A percentile compares a stretch with the other conserved stretches of the same genome.
These are phyloP conservation scores for Cyclanthera cordifolia DNA, from an alignment of 306 rosid genomes.

Conservation along the genomic window DNA sequence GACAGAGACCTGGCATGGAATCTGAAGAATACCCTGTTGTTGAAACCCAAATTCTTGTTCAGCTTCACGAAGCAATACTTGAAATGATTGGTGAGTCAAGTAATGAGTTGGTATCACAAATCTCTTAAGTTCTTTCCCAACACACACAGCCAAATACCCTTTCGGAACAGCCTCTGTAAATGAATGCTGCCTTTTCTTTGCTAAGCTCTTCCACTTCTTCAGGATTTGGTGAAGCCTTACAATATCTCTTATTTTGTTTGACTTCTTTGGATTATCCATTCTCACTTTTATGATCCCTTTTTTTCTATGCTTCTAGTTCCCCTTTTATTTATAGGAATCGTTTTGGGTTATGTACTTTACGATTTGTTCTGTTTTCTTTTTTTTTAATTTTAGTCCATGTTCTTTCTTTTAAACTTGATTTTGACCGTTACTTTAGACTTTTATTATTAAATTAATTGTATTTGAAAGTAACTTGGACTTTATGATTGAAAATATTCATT, in stretches of 20 bases:
- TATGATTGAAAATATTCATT: no score
- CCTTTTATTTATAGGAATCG: no score
- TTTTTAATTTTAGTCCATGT: no score
- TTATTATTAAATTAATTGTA: no score
- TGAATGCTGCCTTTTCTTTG: no score
- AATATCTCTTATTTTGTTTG: constrained; percentile 80
- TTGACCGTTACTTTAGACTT: no score
- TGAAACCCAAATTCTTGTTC: constrained; percentile 78
- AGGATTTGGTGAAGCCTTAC: constrained; percentile 87
- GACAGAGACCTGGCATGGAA: constrained; percentile 42
- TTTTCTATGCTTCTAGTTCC: background rate
- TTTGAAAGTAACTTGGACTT: no score
- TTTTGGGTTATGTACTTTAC: no score
- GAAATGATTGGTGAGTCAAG: constrained; percentile 53
- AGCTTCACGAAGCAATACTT: constrained; percentile 39
- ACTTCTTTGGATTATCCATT: constrained; percentile 35
- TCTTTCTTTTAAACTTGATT: no score
- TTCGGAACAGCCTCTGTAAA: constrained; percentile 59
- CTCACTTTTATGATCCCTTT: background rate
- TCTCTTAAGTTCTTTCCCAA: constrained; percentile 69
- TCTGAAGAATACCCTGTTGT: constrained; percentile 58
- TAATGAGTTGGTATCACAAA: constrained; percentile 57
- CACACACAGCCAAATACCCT: constrained; percentile 74
- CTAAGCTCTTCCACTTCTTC: constrained; percentile 83
- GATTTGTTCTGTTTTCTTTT: no score